phyloP scores from a whole-genome alignment of 1,284 basidiomycete genomes.

The Moesziomyces sp. region DNA sequence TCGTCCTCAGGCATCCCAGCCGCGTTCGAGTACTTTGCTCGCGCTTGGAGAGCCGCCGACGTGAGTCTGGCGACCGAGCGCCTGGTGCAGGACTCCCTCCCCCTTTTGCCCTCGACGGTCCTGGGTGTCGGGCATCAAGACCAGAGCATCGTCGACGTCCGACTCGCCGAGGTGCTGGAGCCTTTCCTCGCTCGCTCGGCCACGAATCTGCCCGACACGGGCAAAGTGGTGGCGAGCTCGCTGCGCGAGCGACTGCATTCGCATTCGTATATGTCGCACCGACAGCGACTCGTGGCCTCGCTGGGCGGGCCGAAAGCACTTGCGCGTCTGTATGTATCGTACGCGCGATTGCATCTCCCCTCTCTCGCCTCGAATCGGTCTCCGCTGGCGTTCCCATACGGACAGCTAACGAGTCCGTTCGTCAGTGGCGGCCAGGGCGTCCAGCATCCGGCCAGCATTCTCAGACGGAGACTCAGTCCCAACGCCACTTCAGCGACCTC shows the following conservation, averaged over 20 bases:
- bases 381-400: constrained; percentile 49
- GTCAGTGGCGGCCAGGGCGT: constrained; percentile 20
- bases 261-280: constrained; percentile 36
- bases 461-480: constrained; percentile 7
- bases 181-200: constrained; percentile 2
- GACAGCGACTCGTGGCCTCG: constrained; percentile 50
- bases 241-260: constrained; percentile 22
- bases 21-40: constrained; percentile 54
- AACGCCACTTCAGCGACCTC: constrained; percentile 21
- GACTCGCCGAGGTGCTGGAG: constrained; percentile 7
- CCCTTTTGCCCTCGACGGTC: constrained; percentile 20
- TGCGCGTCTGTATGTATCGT: constrained; percentile 53
- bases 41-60: constrained; percentile 53
- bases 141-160: constrained; percentile 8
- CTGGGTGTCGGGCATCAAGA: constrained; percentile 6
- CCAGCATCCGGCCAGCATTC: constrained; percentile 2
- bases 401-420: constrained; percentile 46
- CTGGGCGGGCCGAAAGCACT: constrained; percentile 52
- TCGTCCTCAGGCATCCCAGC: constrained; percentile 26
- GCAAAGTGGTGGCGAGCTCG: constrained; percentile 9
- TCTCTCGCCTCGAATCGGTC: constrained; percentile 34
- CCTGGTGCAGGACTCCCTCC: constrained; percentile 53
- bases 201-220: constrained; percentile 10
- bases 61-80: constrained; percentile 51
- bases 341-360: constrained; percentile 46